These are phyloP conservation scores for Irpex sp. DNA, from an alignment of 1,284 basidiomycete genomes.

Conservation along the genomic window DNA sequence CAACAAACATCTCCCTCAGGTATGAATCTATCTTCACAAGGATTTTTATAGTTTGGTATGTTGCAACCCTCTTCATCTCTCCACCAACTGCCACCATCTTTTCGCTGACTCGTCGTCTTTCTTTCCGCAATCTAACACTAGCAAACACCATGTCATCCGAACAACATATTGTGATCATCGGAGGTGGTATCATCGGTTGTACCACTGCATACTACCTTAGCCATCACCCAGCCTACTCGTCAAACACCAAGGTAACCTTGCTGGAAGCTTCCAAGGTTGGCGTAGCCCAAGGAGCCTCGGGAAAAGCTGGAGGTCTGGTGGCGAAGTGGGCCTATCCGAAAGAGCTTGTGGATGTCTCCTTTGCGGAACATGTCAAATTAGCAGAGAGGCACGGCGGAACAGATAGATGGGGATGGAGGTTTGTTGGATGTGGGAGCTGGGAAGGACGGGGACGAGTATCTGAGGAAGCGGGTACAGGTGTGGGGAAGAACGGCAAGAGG, in stretches of 20 bases:
- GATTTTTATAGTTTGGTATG: too few relatives aligned
- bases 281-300: conserved; percentile 76
- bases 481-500: conserved; percentile 29
- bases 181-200: conserved; percentile 80
- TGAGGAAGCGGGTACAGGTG: conserved; percentile 21
- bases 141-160: not conserved
- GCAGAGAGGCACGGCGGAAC: conserved; percentile 72
- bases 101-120: not conserved
- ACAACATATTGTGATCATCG: conserved; percentile 38
- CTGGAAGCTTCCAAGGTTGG: conserved; percentile 74
- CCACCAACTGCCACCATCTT: not conserved
- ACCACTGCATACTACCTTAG: conserved; percentile 83
- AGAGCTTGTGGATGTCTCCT: conserved; percentile 78
- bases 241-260: conserved; percentile 51
- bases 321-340: conserved; percentile 78
- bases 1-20: too few relatives aligned
- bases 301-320: conserved; percentile 91
- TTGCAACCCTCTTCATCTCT: not conserved
- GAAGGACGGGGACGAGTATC: conserved; percentile 47
- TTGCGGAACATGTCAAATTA: conserved; percentile 74
- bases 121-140: not conserved
- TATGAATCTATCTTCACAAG: too few relatives aligned
- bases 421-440: conserved; percentile 65
- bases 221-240: conserved; percentile 48
- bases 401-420: conserved; percentile 82